A percentile compares a stretch with the other conserved stretches of the same genome.
phyloP scores from a whole-genome alignment of 2,329 filamentous ascomycete genomes.

The Drechslerella coelobrocha region DNA sequence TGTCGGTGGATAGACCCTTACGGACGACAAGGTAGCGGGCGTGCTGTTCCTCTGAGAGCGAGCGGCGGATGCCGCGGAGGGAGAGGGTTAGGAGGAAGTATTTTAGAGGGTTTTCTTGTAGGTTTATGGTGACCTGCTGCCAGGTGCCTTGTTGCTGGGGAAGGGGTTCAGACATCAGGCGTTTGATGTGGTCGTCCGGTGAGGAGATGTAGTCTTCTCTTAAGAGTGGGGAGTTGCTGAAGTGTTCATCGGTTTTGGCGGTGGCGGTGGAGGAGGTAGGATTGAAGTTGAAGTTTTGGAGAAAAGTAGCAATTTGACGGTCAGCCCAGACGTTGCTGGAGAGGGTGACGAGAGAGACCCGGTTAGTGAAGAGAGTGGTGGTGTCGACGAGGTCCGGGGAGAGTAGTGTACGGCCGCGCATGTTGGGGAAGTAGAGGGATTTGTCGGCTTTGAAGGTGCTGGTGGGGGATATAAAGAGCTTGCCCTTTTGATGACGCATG shows the following conservation, averaged over 20 bases:
- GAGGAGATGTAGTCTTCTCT: constrained; percentile 38
- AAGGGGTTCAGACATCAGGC: constrained; percentile 22
- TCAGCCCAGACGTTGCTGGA: constrained; percentile 88
- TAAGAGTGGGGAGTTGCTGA: constrained; percentile 24
- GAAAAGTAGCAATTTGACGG: constrained; percentile 76
- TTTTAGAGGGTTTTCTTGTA: constrained; percentile 77
- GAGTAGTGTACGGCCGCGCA: constrained; percentile 78
- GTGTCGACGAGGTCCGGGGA: constrained; percentile 69
- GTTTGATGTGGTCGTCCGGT: constrained; percentile 43
- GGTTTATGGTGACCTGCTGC: constrained; percentile 85
- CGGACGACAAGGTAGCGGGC: constrained; percentile 67
- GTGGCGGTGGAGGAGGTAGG: not conserved
- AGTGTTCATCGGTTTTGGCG: constrained; percentile 56
- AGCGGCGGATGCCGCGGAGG: constrained; percentile 64
- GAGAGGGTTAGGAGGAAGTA: constrained; percentile 65
- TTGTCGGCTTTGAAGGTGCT: constrained; percentile 82
- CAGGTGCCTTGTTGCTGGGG: constrained; percentile 61
- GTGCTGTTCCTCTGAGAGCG: constrained; percentile 65
- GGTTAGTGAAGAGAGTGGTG: constrained; percentile 74
- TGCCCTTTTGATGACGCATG: constrained; percentile 80
- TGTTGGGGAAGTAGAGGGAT: constrained; percentile 91
- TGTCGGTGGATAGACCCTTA: constrained; percentile 68
- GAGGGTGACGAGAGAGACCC: constrained; percentile 77
- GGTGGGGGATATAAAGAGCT: constrained; percentile 85
- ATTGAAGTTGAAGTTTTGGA: constrained; percentile 61